Conservation (phyloP, 805 yeast species). For the Cyberlindnera subsufficiens region DNA sequence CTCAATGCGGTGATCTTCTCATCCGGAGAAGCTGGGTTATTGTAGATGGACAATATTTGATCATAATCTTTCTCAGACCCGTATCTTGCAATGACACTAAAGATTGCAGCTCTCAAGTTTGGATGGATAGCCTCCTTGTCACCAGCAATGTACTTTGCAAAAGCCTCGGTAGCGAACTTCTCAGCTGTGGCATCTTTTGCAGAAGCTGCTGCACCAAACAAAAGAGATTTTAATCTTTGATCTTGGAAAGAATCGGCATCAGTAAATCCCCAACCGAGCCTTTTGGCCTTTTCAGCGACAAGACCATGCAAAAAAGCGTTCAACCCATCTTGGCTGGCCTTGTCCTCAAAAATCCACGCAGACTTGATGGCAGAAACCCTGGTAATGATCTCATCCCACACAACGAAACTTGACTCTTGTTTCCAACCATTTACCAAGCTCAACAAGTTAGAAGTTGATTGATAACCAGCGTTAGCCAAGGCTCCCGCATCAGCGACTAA, state of each 20-base stretch:
- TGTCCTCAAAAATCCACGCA: constrained; percentile 52
- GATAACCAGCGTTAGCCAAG: constrained; percentile 64
- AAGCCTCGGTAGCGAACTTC: constrained; percentile 41
- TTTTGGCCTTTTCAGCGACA: constrained; percentile 45
- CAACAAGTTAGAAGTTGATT: constrained; percentile 55
- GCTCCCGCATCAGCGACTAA: constrained; percentile 76
- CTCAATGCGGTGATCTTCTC: constrained; percentile 68
- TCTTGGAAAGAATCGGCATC: constrained; percentile 50
- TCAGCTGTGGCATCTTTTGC: constrained; percentile 44
- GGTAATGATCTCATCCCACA: constrained; percentile 56
- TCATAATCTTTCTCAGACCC: constrained; percentile 65
- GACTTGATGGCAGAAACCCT: constrained; percentile 42
- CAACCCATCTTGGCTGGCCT: constrained; percentile 40
- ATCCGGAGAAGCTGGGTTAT: constrained; percentile 53
- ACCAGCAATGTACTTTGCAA: constrained; percentile 51
- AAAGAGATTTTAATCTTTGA: constrained; percentile 60
- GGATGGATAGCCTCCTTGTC: constrained; percentile 69
- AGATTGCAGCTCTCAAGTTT: constrained; percentile 62
- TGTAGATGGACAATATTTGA: constrained; percentile 52
- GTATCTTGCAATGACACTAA: constrained; percentile 54
- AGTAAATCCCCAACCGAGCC: constrained; percentile 61
- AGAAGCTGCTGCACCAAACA: constrained; percentile 55
- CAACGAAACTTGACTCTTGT: constrained; percentile 54
- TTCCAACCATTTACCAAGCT: constrained; percentile 57
- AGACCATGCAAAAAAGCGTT: constrained; percentile 48